Base-by-base conservation (phyloP, 2,329 filamentous ascomycete species). In the Xylariaceae sp. region DNA sequence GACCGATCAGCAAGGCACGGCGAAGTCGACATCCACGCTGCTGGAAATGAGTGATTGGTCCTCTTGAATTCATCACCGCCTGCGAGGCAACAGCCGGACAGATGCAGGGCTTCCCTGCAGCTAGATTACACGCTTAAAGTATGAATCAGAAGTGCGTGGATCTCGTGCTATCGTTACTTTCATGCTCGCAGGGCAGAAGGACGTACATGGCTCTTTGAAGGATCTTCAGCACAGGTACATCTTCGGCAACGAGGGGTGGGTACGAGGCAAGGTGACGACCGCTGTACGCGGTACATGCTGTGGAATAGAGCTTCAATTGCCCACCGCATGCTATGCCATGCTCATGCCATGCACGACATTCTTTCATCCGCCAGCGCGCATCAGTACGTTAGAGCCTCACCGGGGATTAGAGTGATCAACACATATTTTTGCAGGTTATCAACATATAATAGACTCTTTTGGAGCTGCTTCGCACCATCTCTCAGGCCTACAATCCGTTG, bases 291-390 rank as follows among this genome's bases (percentile, higher is more conserved):
- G 32, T 49, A 20, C 47, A 61, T 60, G 52, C 43, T 42, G 53
- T 67, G 62, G 51, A 60, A 63, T 62, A 64, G 62, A 69, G 67
- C 64, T 65, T 69, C 67, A 69, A 44, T 58, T 43, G 57, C 55
- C 62, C 60, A 64, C 64, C 59, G 51, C 60, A 64, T 64, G 63
- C 53, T 62, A 64, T 65, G 60, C 56, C 60, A 66, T 62, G 61
- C 59, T 60, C 54, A 64, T 65, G 63, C 51, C 62, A 67, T 70
- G 67, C 67, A 69, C 62, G 59, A 59, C 64, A 67, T 65, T 57
- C 46, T 47, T 55, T 53, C 59, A 57, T 56, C 58, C 55, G 53
- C 58, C 45, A 36, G 37, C 53, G 54, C 51, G 57, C 42, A 48
- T 48, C 55, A 50, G 42, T 41, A 43, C 53, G 50, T 46, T 42